These are phyloP conservation scores for Pythium sp. DNA, from an alignment of 352 stramenopile genomes.

Conservation along the genomic window DNA sequence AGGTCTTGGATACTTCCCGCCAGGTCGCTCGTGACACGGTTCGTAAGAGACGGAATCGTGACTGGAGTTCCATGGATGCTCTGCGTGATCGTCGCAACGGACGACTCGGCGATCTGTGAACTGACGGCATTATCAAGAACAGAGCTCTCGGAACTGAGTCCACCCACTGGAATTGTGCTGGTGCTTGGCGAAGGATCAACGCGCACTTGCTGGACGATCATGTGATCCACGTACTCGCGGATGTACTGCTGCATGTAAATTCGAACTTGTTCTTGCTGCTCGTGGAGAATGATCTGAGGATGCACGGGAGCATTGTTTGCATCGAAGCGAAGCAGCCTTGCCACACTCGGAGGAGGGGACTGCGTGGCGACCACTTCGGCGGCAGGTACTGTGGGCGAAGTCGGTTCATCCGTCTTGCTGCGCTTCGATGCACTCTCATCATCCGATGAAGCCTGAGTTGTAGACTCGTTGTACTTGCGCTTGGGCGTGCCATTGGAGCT, in stretches of 20 bases:
- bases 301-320: slow-evolving; percentile 39
- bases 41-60: slow-evolving; percentile 44
- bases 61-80: slow-evolving; percentile 53
- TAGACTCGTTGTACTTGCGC: slow-evolving; percentile 36
- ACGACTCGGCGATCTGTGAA: neutral
- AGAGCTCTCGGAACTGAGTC: slow-evolving; percentile 6
- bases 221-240: slow-evolving; percentile 54
- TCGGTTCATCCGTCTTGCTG: slow-evolving; percentile 11
- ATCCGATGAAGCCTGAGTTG: slow-evolving; percentile 29
- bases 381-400: neutral
- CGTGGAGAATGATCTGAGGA: slow-evolving; percentile 38
- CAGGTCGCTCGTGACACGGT: slow-evolving; percentile 32
- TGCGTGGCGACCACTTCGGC: neutral
- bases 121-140: neutral
- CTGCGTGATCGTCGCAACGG: slow-evolving; percentile 24
- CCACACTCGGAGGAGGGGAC: neutral
- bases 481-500: slow-evolving; percentile 32
- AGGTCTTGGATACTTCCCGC: slow-evolving; percentile 64
- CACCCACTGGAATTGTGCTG: neutral
- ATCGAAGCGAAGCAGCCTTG: slow-evolving; percentile 45
- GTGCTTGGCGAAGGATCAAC: slow-evolving; percentile 10
- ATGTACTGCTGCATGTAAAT: slow-evolving; percentile 64
- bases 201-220: slow-evolving; percentile 31
- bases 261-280: slow-evolving; percentile 51
- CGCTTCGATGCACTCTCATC: slow-evolving; percentile 31